phyloP scores from a whole-genome alignment of 2,329 filamentous ascomycete species.

The Emydomyces testavorans region DNA sequence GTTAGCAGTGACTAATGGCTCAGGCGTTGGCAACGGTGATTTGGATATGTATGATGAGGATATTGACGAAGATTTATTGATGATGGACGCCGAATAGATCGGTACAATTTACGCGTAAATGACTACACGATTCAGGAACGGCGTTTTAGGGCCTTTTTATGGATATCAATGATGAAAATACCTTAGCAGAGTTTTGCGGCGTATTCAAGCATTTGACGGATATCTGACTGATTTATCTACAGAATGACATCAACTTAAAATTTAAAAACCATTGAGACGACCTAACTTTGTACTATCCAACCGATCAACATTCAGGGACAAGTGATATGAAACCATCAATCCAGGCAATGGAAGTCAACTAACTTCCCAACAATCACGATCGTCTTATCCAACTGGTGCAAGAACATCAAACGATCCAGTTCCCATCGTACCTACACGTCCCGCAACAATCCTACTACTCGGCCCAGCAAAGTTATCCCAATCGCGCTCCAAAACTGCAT shows the following conservation, averaged over 20 bases:
- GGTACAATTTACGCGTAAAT: not conserved
- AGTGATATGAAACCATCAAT: not conserved
- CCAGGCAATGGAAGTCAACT: not conserved
- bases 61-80: slow-evolving; percentile 36
- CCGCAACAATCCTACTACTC: slow-evolving; percentile 78
- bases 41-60: slow-evolving; percentile 31
- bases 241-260: not conserved
- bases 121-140: not conserved
- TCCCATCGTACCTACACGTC: slow-evolving; percentile 67
- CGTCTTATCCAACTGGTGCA: slow-evolving; percentile 36
- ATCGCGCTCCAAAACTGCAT: slow-evolving; percentile 81
- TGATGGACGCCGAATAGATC: slow-evolving; percentile 23
- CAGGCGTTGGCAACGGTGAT: slow-evolving; percentile 21
- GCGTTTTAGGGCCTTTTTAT: not conserved
- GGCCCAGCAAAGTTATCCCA: slow-evolving; percentile 80
- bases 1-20: slow-evolving; percentile 18
- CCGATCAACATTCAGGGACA: not conserved
- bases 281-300: slow-evolving; percentile 5
- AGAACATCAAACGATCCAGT: slow-evolving; percentile 90
- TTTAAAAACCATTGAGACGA: slow-evolving; percentile 2
- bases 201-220: not conserved
- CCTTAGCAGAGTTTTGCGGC: not conserved
- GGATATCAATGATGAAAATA: not conserved
- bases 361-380: not conserved
- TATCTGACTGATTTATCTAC: not conserved